Conservation (phyloP, 2,329 filamentous ascomycete species). For the Ploettnerulaceae sp. region DNA sequence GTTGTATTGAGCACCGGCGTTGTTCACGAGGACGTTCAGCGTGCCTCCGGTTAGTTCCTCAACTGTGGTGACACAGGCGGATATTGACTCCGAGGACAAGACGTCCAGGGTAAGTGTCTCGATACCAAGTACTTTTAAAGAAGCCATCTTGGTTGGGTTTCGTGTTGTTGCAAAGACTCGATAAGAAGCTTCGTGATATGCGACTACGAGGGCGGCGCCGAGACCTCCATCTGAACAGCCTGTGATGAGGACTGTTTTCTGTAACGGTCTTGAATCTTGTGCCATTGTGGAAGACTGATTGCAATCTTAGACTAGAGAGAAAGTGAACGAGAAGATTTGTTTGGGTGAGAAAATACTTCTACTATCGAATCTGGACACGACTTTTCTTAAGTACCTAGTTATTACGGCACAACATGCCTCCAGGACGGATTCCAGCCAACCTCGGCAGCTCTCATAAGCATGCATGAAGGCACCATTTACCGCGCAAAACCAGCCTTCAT, state of each 20-base stretch:
- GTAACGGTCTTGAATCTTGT: not conserved
- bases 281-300: not conserved
- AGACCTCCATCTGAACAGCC: slow-evolving; percentile 39
- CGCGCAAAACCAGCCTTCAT: too few relatives aligned
- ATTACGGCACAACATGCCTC: too few relatives aligned
- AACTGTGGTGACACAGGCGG: slow-evolving; percentile 19
- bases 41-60: slow-evolving; percentile 15
- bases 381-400: too few relatives aligned
- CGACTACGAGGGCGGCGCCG: slow-evolving; percentile 37
- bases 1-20: slow-evolving; percentile 19
- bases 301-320: too few relatives aligned
- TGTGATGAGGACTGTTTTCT: slow-evolving; percentile 35
- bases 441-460: too few relatives aligned
- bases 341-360: too few relatives aligned
- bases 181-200: slow-evolving; percentile 35
- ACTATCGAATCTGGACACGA: too few relatives aligned
- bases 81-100: slow-evolving; percentile 25
- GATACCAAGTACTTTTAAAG: slow-evolving; percentile 35
- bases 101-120: slow-evolving; percentile 41
- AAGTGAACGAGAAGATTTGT: too few relatives aligned
- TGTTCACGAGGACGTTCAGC: slow-evolving; percentile 21
- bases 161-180: slow-evolving; percentile 40
- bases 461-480: too few relatives aligned
- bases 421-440: too few relatives aligned
- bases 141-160: slow-evolving; percentile 33